phyloP scores from a whole-genome alignment of 2,329 filamentous ascomycete genomes.

The Harringtonia aguacate region DNA sequence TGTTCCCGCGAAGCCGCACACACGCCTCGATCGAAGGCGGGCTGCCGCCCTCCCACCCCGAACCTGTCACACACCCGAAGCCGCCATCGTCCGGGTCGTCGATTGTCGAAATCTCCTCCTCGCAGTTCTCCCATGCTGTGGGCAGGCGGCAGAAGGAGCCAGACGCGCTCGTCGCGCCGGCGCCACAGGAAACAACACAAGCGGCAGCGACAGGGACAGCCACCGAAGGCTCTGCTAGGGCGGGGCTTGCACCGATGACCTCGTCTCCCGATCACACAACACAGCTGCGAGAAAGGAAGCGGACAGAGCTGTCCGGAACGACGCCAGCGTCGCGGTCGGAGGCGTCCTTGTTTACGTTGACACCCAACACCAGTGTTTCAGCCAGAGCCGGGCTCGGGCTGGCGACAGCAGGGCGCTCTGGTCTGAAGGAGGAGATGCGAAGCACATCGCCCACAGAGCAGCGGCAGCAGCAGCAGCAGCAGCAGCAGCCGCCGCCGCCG shows the following conservation, averaged over 20 bases:
- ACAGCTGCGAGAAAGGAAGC: too few species aligned
- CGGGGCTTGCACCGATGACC: too few species aligned
- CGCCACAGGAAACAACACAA: not conserved
- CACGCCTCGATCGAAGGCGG: not conserved
- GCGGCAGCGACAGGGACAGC: not conserved
- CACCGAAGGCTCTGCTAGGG: not conserved
- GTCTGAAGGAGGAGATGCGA: not conserved
- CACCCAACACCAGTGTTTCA: not conserved
- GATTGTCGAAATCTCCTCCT: conserved; percentile 7
- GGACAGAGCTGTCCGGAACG: too few species aligned
- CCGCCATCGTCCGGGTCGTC: conserved; percentile 4
- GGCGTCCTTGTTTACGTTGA: too few species aligned
- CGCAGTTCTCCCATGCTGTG: conserved; percentile 5
- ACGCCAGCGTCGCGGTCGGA: too few species aligned
- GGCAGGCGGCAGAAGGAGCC: not conserved
- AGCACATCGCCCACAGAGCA: too few species aligned
- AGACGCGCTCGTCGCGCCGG: not conserved
- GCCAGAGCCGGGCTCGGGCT: too few species aligned
- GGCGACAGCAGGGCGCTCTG: not conserved
- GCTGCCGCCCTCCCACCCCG: too few species aligned
- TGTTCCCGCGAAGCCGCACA: not conserved
- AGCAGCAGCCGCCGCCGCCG: too few species aligned
- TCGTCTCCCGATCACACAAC: too few species aligned
- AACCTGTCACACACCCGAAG: too few species aligned
- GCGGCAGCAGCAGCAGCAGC: too few species aligned